Base-by-base conservation (phyloP, 371 early-diverging fungal species). In the Syncephalis plumigaleata region DNA sequence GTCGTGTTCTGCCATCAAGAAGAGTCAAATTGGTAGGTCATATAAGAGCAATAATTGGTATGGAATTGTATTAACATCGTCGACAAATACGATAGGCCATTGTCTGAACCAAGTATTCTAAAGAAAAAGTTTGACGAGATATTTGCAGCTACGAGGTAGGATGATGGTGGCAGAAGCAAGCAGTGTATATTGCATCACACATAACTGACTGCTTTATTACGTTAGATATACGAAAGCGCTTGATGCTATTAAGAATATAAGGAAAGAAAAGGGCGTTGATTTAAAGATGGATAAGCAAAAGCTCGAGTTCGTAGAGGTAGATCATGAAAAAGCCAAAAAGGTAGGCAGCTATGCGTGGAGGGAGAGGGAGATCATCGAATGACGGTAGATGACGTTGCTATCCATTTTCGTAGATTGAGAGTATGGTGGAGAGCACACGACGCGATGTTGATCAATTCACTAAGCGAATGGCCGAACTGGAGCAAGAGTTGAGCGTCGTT, bases 1-100 rank as follows among this genome's bases (percentile, higher is more conserved):
- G 98, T 99, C 31, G 87, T 99, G 15, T 99, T 99, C 55, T 97
- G 98, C 60, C 99, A 99, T 59, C 99, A 99, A 65, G 99, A 99
- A 59, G 99, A 99, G 9, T 86, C 90, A 39, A 86, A 79, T 53
- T 99, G 99, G 94, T 73, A 66, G 39, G 26, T 36, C 2, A 24
- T 7, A 39, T 46, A 7, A 3, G 20, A 31, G 23, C 25, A 9
- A 27, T 23, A 47, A 46, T 23, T 5, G 26, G n/a, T 44, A 27
- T 21, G 21, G 2, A 11, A 43, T 23, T 22, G 9, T 1, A 31
- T 4, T 13, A 8, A 20, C 42, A 26, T 24, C 18, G 31, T n/a
- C n/a, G n/a, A n/a, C n/a, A n/a, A n/a, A n/a, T 20, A 39, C 20
- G 13, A 39, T 36, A 78, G 79, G 91, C 98, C 98, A 7, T 68